These are phyloP conservation scores for Dactylis glomerata DNA, from an alignment of 176 grass and related monocot genomes.

Conservation along the genomic window DNA sequence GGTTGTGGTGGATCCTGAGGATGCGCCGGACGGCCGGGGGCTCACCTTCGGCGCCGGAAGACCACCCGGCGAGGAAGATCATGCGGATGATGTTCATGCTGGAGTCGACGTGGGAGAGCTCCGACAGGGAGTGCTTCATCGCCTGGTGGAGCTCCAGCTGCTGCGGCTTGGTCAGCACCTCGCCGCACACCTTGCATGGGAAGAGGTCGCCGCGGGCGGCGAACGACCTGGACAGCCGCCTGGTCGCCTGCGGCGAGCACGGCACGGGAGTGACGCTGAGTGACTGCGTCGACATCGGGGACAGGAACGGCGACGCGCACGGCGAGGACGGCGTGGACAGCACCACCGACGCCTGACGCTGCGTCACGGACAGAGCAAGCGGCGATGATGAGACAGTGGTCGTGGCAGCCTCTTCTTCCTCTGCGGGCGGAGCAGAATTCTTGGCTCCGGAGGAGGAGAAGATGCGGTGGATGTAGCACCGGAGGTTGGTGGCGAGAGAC, in stretches of 20 bases:
- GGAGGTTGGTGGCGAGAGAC: constrained; percentile 35
- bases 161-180: constrained; percentile 65
- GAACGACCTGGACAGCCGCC: constrained; percentile 49
- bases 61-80: constrained; percentile 79
- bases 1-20: constrained; percentile 82
- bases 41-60: background rate
- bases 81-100: constrained; percentile 79
- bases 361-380: constrained; percentile 15
- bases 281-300: constrained; percentile 29
- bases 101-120: constrained; percentile 62
- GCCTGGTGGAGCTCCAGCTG: constrained; percentile 77
- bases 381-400: constrained; percentile 28
- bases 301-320: constrained; percentile 31
- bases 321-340: constrained; percentile 46
- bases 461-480: constrained; percentile 46
- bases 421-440: background rate
- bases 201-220: constrained; percentile 46
- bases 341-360: constrained; percentile 22
- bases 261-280: constrained; percentile 27
- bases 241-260: constrained; percentile 11
- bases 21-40: constrained; percentile 40
- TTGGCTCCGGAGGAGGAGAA: constrained; percentile 35
- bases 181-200: constrained; percentile 73
- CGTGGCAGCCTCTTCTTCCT: constrained; percentile 2
- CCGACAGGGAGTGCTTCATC: constrained; percentile 68